Evolutionary conservation across 2,329 filamentous ascomycete species (phyloP).

Genomic region (Alternaria ventricosa): DNA sequence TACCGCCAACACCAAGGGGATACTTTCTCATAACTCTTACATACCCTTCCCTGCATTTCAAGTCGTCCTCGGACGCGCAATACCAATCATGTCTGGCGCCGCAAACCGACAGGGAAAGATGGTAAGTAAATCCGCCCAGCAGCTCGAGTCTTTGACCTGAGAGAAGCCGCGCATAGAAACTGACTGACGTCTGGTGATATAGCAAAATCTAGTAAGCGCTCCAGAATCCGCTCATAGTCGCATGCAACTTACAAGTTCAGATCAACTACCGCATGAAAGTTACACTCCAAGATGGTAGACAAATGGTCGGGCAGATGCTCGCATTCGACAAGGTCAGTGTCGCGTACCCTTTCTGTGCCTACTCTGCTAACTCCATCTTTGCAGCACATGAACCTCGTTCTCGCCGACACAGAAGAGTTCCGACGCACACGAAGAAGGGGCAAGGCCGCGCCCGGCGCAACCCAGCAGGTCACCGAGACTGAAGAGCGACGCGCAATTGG

Average conservation of each 20-base stretch:
- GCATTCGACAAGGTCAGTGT: conserved; percentile 88
- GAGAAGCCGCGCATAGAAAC: conserved; percentile 54
- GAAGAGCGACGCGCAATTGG: conserved; percentile 99
- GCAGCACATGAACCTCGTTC: conserved; percentile 98
- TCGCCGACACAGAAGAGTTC: conserved; percentile 85
- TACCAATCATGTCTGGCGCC: conserved; percentile 51
- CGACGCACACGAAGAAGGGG: conserved; percentile 50
- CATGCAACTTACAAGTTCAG: conserved; percentile 57
- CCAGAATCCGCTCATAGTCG: conserved; percentile 19
- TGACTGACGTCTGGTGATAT: conserved; percentile 51
- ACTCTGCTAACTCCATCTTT: conserved; percentile 19
- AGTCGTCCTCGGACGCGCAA: conserved; percentile 54
- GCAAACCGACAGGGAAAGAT: conserved; percentile 97
- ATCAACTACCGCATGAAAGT: conserved; percentile 99
- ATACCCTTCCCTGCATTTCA: conserved; percentile 14
- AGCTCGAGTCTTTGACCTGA: conserved; percentile 45
- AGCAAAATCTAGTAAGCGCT: conserved; percentile 70
- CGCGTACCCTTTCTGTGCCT: neutral
- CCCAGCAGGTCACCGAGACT: conserved; percentile 75
- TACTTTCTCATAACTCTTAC: conserved; percentile 6
- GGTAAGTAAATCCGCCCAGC: conserved; percentile 69
- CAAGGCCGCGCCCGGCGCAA: conserved; percentile 71
- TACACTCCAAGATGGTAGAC: conserved; percentile 90
- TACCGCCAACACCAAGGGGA: conserved; percentile 24
- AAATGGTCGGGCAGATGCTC: conserved; percentile 98